Evolutionary conservation across 2,329 filamentous ascomycete species (phyloP), one percentile per base, ranked within the genome.

Genomic region (Monosporascus sp.): DNA sequence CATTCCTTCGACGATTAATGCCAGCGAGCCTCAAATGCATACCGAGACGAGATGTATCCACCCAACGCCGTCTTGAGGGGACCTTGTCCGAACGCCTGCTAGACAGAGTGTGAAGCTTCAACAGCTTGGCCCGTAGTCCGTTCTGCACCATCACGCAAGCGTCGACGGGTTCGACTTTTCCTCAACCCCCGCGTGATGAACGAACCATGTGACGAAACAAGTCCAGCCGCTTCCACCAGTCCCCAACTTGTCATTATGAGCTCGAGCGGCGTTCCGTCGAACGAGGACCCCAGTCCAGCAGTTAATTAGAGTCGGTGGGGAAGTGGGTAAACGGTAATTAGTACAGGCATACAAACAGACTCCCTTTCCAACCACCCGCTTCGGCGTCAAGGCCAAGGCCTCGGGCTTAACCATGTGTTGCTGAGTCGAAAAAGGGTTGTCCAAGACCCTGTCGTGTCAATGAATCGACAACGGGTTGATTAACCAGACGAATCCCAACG

Each of bases 291-390:
- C 31, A 35, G 31, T 35, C 31, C 31, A 35, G 31, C 31, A 35
- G 9, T 14, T 35, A 9, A 11, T 14, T 14, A 14, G 31, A 18
- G 38, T n/a, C 38, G 38, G 38, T 18, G 9, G 38, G 17, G 51
- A 52, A 51, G 52, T 53, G 52, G 49, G 50, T 50, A 53, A 52
- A 62, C 51, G 48, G 48, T 45, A 60, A 63, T 66, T 64, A 60
- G 60, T 65, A 68, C 63, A 65, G 58, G 54, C 62, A 60, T 58
- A 55, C 54, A 62, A 55, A 55, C 55, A 48, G 55, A 56, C 50
- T 52, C 54, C 52, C 53, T 52, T 51, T 49, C 54, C 51, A 55
- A n/a, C 28, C 47, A 18, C 26, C 44, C 40, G 9, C 18, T 43
- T 43, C 5, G 2, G 40, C 18, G 40, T 5, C 18, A 43, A 8